These are phyloP conservation scores for Carex arenaria DNA, from an alignment of 202 grass and related monocot genomes.

Conservation along the genomic window DNA sequence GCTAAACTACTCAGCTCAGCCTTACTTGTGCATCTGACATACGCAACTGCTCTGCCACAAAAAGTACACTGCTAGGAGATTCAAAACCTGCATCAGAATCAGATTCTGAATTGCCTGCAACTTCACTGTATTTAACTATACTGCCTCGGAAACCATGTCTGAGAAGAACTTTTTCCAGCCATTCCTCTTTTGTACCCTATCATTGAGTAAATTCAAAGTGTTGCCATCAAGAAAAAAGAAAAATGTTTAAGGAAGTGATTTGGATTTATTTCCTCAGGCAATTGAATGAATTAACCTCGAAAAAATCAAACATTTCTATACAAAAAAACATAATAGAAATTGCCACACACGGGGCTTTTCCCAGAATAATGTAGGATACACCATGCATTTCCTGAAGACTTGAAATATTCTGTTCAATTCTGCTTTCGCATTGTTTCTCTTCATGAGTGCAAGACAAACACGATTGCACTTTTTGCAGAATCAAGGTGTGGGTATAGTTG, in stretches of 20 bases:
- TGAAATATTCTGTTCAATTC: background rate
- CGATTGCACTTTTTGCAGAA: background rate
- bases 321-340: background rate
- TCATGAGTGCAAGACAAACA: background rate
- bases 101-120: slow-evolving; percentile 37
- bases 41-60: slow-evolving; percentile 69
- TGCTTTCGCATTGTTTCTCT: background rate
- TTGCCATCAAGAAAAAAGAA: background rate
- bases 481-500: background rate
- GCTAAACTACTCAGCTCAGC: background rate
- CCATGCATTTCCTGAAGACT: background rate
- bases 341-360: background rate
- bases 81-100: slow-evolving; percentile 24
- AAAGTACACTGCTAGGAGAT: slow-evolving; percentile 31
- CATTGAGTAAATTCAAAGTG: background rate
- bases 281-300: background rate
- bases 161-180: slow-evolving; percentile 63
- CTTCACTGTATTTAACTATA: slow-evolving; percentile 43
- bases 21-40: slow-evolving; percentile 92
- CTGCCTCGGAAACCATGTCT: slow-evolving; percentile 45
- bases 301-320: background rate
- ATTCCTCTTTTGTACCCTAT: slow-evolving; percentile 39
- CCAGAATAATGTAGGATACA: background rate
- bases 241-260: background rate
- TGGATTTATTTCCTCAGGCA: background rate